Evolutionary conservation across 768 basidiomycete species (phyloP).

Genomic region (Tylopilus felleus): DNA sequence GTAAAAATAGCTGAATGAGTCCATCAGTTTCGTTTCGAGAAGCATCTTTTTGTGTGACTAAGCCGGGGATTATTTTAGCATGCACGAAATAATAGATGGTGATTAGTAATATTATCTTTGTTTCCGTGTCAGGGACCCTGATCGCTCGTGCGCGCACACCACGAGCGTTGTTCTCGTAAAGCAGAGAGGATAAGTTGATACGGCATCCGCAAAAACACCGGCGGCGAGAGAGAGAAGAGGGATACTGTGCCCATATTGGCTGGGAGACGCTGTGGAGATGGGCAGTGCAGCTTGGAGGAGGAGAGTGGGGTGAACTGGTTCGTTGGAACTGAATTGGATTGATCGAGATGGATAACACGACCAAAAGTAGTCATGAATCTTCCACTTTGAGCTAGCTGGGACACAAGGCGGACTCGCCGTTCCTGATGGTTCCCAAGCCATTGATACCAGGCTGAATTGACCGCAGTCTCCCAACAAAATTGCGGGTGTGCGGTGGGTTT

Average conservation of each 20-base stretch:
- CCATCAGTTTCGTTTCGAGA: conserved; percentile 13
- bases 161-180: conserved; percentile 12
- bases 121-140: conserved; percentile 8
- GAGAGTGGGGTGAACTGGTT: conserved; percentile 13
- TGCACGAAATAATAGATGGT: conserved; percentile 2
- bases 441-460: neutral
- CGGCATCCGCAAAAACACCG: conserved; percentile 22
- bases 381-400: conserved; percentile 21
- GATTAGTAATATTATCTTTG: neutral
- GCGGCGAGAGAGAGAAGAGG: neutral
- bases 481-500: neutral
- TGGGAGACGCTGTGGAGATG: conserved; percentile 14
- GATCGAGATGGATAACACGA: conserved; percentile 24
- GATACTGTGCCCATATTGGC: neutral
- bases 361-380: conserved; percentile 13
- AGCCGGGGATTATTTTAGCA: neutral
- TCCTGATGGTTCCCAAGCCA: conserved; percentile 32
- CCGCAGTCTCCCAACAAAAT: neutral
- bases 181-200: conserved; percentile 2
- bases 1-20: conserved; percentile 1
- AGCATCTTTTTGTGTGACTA: neutral
- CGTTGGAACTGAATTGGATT: conserved; percentile 12
- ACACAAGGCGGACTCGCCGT: conserved; percentile 25
- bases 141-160: conserved; percentile 16
- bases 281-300: conserved; percentile 15